Conservation (phyloP, 2,329 filamentous ascomycete genomes). For the Cladobotryum protrusum region DNA sequence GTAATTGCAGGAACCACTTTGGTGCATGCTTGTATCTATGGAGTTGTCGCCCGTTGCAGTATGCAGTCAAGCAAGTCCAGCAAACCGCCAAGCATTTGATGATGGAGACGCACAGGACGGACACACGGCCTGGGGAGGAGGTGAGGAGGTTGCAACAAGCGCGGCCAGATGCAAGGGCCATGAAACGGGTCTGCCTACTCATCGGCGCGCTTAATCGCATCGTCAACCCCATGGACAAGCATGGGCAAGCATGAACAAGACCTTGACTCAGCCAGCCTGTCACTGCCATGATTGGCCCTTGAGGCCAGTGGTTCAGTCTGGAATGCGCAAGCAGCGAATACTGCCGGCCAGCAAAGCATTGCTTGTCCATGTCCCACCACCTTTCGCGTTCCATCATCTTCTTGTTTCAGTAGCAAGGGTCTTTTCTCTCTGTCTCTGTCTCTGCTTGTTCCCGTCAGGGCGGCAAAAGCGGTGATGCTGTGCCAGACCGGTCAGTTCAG, state of each 20-base stretch:
- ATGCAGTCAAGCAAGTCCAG: too few species aligned
- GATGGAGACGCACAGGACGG: too few species aligned
- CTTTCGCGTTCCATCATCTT: not conserved
- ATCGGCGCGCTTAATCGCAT: conserved; percentile 7
- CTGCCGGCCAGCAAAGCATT: too few species aligned
- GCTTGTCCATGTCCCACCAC: not conserved
- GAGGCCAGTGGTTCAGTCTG: too few species aligned
- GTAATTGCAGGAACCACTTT: too few species aligned
- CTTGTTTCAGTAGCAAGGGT: conserved; percentile 2
- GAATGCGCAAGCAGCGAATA: too few species aligned
- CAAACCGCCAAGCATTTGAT: too few species aligned
- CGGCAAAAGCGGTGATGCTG: conserved; percentile 7
- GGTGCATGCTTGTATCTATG: too few species aligned
- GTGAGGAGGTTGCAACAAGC: too few species aligned
- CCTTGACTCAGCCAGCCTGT: not conserved
- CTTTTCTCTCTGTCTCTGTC: not conserved
- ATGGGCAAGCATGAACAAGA: not conserved
- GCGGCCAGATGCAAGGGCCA: conserved; percentile 6
- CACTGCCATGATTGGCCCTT: conserved; percentile 5
- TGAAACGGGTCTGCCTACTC: conserved; percentile 6
- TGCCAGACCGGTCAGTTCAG: not conserved
- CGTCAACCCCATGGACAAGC: not conserved
- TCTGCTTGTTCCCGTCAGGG: not conserved
- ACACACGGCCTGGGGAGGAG: too few species aligned
- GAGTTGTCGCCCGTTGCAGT: too few species aligned